Evolutionary conservation across 306 rosid genomes (phyloP).

Genomic region (Casuarina cunninghamiana): DNA sequence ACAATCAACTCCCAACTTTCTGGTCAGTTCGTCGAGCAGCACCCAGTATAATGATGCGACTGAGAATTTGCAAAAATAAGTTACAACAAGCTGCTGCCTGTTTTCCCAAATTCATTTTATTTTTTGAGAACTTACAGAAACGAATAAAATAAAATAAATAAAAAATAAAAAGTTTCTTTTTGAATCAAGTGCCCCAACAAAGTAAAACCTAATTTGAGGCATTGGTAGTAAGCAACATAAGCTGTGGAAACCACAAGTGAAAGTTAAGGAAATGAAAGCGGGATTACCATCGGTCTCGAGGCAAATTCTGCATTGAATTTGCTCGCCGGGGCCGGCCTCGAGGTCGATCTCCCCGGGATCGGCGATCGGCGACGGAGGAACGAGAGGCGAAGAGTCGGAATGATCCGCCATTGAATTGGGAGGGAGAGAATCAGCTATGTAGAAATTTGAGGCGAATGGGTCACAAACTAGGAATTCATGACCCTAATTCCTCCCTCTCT

Average conservation of each 20-base stretch:
- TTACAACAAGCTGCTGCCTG: background rate
- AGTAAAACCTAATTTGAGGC: conserved; percentile 10
- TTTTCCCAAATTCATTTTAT: background rate
- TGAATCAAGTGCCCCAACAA: background rate
- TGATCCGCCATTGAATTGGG: conserved; percentile 69
- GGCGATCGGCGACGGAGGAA: conserved; percentile 60
- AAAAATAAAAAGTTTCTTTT: background rate
- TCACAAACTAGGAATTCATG: conserved; percentile 17
- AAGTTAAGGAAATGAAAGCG: background rate
- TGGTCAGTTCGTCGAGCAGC: background rate
- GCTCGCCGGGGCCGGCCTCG: conserved; percentile 95
- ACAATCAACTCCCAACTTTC: background rate
- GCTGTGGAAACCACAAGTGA: conserved; percentile 8
- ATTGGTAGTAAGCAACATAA: conserved; percentile 10
- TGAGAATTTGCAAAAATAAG: background rate
- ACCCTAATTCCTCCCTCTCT: conserved; percentile 14
- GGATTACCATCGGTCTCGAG: conserved; percentile 90
- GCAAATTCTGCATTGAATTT: conserved; percentile 98
- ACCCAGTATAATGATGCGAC: background rate
- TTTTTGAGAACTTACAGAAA: background rate
- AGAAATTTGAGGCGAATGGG: conserved; percentile 11
- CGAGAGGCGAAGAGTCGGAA: conserved; percentile 71
- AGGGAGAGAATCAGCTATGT: background rate
- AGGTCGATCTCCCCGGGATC: conserved; percentile 84
- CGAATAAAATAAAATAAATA: background rate